Evolutionary conservation across 2,329 filamentous ascomycete species (phyloP), one percentile per base, ranked within the genome.

Genomic region (Aspergillus tamarii): DNA sequence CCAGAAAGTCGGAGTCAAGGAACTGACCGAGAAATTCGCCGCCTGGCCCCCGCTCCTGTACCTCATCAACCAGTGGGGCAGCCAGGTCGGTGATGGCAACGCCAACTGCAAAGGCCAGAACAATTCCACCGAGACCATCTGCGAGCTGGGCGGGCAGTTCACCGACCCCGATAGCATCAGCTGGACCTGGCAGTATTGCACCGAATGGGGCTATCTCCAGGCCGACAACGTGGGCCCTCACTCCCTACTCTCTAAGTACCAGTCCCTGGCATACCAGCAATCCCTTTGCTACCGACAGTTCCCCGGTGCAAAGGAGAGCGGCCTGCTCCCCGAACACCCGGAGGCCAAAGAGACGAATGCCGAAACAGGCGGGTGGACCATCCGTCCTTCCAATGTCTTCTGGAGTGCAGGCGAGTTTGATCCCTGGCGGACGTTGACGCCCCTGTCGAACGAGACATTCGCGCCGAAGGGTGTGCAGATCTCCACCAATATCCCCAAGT

Each of bases 121-220:
- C 21, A 41, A 58, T 10, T 66, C 63, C 2, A 50, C 65, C 32
- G 69, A 74, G 1, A 59, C 71, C 0, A 67, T 75, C 2, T 84
- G 83, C 66, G 69, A 80, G 32, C 67, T 84, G 36, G 73, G 79
- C 46, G 66, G 71, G 19, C 67, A 63, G 9, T 72, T 76, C 48
- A 67, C 69, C 3, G 76, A 80, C 4, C 76, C 82, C 0, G 66
- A 75, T 10, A 68, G 63, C 2, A 82, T 84, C 64, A 72, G 74
- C 57, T 85, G 82, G 82, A 79, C 74, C 0, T 85, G 83, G 82
- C 83, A 86, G 67, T 83, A 82, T 69, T 86, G 84, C 72, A 83
- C 80, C 2, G 78, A 86, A 70, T 85, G 80, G 80, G 84, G 84
- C 10, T 85, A 76, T 70, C 82, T 81, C 69, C 82, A 84, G 69